phyloP scores from a whole-genome alignment of 1,284 basidiomycete species.

The Acaromyces ingoldii region DNA sequence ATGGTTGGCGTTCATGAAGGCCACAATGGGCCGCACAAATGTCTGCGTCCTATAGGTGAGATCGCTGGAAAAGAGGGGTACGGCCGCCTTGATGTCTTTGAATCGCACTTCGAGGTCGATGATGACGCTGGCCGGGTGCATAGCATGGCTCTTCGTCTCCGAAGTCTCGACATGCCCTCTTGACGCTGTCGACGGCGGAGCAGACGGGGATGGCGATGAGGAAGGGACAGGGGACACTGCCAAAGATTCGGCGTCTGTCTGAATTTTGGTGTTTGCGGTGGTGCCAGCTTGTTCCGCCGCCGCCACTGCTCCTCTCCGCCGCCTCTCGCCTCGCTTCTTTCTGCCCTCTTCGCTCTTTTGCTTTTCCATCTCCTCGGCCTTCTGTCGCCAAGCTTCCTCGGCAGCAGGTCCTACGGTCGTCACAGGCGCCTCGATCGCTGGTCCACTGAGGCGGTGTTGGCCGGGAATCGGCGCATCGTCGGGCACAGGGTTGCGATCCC shows the following conservation, averaged over 20 bases:
- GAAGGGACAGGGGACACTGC: no score
- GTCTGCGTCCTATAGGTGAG: slow-evolving; percentile 89
- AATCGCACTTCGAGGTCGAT: slow-evolving; percentile 94
- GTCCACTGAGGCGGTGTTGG: slow-evolving; percentile 77
- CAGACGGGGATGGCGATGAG: no score
- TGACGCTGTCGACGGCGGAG: no score
- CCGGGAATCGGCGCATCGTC: slow-evolving; percentile 71
- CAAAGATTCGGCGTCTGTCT: no score
- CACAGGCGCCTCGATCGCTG: slow-evolving; percentile 71
- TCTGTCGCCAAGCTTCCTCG: slow-evolving; percentile 35
- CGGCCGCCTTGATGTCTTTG: slow-evolving; percentile 89
- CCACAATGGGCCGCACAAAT: slow-evolving; percentile 92
- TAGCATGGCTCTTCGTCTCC: no score
- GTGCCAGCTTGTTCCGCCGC: no score
- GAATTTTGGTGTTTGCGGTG: no score
- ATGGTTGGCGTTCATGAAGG: slow-evolving; percentile 66
- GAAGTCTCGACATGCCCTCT: no score
- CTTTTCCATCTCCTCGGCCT: slow-evolving; percentile 6
- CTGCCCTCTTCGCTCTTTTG: not conserved
- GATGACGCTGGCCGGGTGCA: slow-evolving; percentile 55
- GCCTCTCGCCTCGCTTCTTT: not conserved
- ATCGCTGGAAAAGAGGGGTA: slow-evolving; percentile 59
- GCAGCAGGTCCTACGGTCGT: slow-evolving; percentile 42
- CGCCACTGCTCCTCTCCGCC: slow-evolving; percentile 9
- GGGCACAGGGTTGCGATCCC: slow-evolving; percentile 12